Percentiles rank a stretch among this genome's conserved stretches.
phyloP scores from a whole-genome alignment of 2,329 filamentous ascomycete species.

The Paradendryphiella salina region DNA sequence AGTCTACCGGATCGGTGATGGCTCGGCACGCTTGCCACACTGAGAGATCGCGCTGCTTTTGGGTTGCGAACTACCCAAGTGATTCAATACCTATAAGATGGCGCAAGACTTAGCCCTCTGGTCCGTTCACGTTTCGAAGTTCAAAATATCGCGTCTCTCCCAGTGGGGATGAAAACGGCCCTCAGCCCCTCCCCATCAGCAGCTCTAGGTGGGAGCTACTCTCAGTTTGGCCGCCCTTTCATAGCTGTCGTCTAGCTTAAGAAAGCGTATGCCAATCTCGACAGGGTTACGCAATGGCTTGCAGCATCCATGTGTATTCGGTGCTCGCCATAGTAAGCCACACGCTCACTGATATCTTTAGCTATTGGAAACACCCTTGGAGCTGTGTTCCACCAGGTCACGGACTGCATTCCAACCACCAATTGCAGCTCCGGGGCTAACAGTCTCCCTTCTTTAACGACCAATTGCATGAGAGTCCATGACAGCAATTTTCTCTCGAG shows the following conservation, averaged over 20 bases:
- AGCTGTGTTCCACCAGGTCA: conserved; percentile 26
- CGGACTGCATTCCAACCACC: conserved; percentile 34
- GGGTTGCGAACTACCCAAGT: conserved; percentile 24
- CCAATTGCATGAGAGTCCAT: conserved; percentile 20
- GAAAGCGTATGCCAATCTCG: conserved; percentile 22
- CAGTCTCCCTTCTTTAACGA: conserved; percentile 16
- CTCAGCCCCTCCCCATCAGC: conserved; percentile 29
- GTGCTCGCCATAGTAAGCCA: conserved; percentile 24
- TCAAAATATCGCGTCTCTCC: conserved; percentile 31
- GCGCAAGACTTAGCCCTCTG: conserved; percentile 26
- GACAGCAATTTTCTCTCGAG: conserved; percentile 19
- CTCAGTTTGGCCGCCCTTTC: conserved; percentile 29
- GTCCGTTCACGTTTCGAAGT: conserved; percentile 30
- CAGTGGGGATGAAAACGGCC: conserved; percentile 39
- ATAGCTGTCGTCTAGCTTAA: conserved; percentile 13
- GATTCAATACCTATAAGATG: conserved; percentile 27
- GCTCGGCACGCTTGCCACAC: conserved; percentile 39
- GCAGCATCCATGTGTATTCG: conserved; percentile 33
- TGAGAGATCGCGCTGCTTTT: conserved; percentile 43
- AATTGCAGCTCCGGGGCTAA: conserved; percentile 27
- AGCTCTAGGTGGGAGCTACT: conserved; percentile 30
- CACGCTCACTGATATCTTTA: conserved; percentile 27
- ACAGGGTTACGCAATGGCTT: conserved; percentile 29
- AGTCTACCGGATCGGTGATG: conserved; percentile 45
- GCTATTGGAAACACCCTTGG: conserved; percentile 28